Conservation (phyloP, 306 rosid genomes). For the Erythrophleum fordii region DNA sequence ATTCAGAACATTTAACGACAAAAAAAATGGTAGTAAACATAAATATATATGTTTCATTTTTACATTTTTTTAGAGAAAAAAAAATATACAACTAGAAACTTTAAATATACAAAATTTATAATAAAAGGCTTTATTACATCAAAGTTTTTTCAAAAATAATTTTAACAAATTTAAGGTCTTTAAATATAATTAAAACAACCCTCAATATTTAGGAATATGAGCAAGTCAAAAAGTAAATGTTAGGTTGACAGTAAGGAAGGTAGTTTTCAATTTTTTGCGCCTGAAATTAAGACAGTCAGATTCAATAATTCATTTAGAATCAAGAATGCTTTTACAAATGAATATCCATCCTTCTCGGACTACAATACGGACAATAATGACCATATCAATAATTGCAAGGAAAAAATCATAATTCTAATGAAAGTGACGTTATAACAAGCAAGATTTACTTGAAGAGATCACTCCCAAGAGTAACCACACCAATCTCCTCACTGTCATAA, state of each 20-base stretch:
- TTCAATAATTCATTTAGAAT: conserved; percentile 26
- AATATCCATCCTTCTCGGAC: conserved; percentile 25
- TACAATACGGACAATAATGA: conserved; percentile 12
- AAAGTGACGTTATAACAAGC: background rate
- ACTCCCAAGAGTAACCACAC: conserved; percentile 76
- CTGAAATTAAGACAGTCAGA: background rate
- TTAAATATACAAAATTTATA: too few relatives aligned
- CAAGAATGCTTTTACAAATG: conserved; percentile 39
- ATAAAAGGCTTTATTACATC: too few relatives aligned
- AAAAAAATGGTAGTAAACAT: too few relatives aligned
- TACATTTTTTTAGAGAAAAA: too few relatives aligned
- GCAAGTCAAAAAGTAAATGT: background rate
- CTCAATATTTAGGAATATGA: too few relatives aligned
- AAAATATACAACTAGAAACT: too few relatives aligned
- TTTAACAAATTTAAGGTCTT: too few relatives aligned
- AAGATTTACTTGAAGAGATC: conserved; percentile 63
- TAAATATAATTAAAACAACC: too few relatives aligned
- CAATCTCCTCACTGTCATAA: conserved; percentile 52
- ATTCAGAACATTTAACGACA: too few relatives aligned
- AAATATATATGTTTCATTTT: too few relatives aligned
- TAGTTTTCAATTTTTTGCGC: background rate
- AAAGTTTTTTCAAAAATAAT: too few relatives aligned
- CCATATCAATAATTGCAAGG: background rate
- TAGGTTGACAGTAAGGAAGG: background rate
- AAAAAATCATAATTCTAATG: background rate